A percentile compares a stretch with the other conserved stretches of the same genome.
phyloP scores from a whole-genome alignment of 208 protist species.

The Acanthamoeba quina region DNA sequence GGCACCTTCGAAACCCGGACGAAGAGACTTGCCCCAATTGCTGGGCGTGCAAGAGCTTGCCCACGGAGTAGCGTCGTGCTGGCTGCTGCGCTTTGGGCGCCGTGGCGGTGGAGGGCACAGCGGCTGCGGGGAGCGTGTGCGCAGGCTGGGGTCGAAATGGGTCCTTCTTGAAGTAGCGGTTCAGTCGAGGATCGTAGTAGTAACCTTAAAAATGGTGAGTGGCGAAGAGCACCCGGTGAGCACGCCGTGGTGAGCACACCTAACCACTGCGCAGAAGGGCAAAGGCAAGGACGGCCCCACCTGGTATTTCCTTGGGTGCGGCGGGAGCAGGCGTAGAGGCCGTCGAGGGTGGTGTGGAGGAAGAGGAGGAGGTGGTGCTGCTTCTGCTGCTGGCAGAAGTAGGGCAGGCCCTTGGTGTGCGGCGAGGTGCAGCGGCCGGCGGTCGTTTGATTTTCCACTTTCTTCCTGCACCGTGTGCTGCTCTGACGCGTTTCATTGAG shows the following conservation, averaged over 20 bases:
- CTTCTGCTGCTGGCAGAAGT: neutral
- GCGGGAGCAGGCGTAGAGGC: neutral
- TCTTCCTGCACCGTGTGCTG: neutral
- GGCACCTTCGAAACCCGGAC: neutral
- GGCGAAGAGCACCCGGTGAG: no score
- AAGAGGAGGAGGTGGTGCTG: neutral
- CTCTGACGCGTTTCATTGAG: neutral
- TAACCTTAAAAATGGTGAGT: neutral
- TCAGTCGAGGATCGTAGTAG: constrained; percentile 36
- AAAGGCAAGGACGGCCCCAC: neutral
- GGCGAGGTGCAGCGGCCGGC: neutral
- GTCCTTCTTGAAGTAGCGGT: constrained; percentile 69
- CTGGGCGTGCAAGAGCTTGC: neutral
- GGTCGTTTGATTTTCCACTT: neutral
- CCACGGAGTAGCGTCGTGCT: neutral
- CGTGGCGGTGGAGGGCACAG: neutral
- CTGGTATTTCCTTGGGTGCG: constrained; percentile 18
- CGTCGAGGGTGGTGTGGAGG: neutral
- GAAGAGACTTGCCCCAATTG: neutral
- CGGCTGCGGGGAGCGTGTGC: neutral
- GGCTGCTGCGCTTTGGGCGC: neutral
- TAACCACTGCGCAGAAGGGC: no score
- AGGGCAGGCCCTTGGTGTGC: neutral
- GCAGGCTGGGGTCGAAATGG: constrained; percentile 45
- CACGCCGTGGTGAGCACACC: no score